These are phyloP conservation scores for Cucumis melo DNA, from an alignment of 306 rosid genomes.

Conservation along the genomic window DNA sequence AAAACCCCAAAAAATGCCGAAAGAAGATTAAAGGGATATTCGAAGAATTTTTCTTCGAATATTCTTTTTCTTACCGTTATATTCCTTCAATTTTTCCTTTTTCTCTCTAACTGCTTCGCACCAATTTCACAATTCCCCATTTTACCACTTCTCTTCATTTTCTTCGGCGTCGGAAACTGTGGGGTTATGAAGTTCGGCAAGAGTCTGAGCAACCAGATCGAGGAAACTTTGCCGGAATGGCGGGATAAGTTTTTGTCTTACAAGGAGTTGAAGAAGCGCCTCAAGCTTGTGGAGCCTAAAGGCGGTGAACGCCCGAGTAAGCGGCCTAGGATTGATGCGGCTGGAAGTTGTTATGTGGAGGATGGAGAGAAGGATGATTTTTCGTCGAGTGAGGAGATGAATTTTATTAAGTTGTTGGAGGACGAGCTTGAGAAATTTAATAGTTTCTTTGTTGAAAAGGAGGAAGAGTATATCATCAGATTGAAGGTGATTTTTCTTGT, in stretches of 20 bases:
- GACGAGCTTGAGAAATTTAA: constrained; percentile 88
- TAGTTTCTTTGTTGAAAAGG: constrained; percentile 79
- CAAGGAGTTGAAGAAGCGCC: constrained; percentile 85
- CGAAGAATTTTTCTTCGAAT: not conserved
- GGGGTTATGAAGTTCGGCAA: constrained; percentile 76
- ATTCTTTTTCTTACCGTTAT: constrained; percentile 7
- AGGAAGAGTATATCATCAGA: constrained; percentile 85
- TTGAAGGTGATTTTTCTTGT: constrained; percentile 46
- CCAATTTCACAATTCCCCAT: not conserved
- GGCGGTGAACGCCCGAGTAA: constrained; percentile 36
- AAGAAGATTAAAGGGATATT: constrained; percentile 3
- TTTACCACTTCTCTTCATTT: not conserved
- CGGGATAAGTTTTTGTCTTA: constrained; percentile 88
- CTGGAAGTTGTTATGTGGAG: not conserved
- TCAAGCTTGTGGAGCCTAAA: constrained; percentile 68
- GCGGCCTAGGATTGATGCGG: constrained; percentile 31
- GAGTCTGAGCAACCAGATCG: constrained; percentile 82
- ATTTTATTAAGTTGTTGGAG: constrained; percentile 52
- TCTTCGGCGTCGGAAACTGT: not conserved
- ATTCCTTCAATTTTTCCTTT: not conserved
- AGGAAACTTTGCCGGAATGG: constrained; percentile 89
- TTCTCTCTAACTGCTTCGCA: not conserved
- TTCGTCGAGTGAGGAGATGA: constrained; percentile 62
- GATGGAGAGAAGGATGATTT: constrained; percentile 14
- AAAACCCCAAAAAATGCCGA: not conserved